phyloP scores from a whole-genome alignment of 2,329 filamentous ascomycete species.

The Elsinoe arachidis region DNA sequence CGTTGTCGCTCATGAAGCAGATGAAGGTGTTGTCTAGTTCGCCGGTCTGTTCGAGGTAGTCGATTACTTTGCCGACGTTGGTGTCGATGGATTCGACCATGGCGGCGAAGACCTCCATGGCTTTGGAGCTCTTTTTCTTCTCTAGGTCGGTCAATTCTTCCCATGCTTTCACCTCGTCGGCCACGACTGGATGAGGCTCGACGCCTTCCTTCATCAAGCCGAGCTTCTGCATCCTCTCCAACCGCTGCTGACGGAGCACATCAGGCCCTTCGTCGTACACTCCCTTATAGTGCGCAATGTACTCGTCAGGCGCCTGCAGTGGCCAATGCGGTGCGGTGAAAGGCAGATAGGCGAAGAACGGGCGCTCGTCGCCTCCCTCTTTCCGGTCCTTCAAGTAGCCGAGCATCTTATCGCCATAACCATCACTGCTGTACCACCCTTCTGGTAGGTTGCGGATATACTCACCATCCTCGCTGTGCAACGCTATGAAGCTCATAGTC shows the following conservation, averaged over 20 bases:
- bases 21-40: slow-evolving; percentile 58
- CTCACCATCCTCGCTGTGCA: slow-evolving; percentile 32
- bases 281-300: slow-evolving; percentile 49
- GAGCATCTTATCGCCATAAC: slow-evolving; percentile 34
- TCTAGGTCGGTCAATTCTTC: slow-evolving; percentile 39
- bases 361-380: slow-evolving; percentile 30
- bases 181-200: slow-evolving; percentile 43
- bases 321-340: slow-evolving; percentile 59
- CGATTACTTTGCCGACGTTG: slow-evolving; percentile 51
- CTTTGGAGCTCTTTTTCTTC: slow-evolving; percentile 40
- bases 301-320: slow-evolving; percentile 49
- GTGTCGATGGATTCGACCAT: slow-evolving; percentile 57
- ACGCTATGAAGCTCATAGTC: slow-evolving; percentile 34
- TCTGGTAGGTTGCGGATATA: slow-evolving; percentile 33
- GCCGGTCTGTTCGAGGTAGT: slow-evolving; percentile 46
- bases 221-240: slow-evolving; percentile 48
- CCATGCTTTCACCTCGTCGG: slow-evolving; percentile 43
- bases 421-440: slow-evolving; percentile 32
- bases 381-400: slow-evolving; percentile 30
- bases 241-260: slow-evolving; percentile 44
- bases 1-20: slow-evolving; percentile 56
- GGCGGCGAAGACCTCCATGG: slow-evolving; percentile 55
- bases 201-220: slow-evolving; percentile 47
- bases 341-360: slow-evolving; percentile 53
- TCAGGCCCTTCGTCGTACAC: slow-evolving; percentile 55